Base-by-base conservation (phyloP, 768 basidiomycete genomes). In the Thelephora ganbajun region DNA sequence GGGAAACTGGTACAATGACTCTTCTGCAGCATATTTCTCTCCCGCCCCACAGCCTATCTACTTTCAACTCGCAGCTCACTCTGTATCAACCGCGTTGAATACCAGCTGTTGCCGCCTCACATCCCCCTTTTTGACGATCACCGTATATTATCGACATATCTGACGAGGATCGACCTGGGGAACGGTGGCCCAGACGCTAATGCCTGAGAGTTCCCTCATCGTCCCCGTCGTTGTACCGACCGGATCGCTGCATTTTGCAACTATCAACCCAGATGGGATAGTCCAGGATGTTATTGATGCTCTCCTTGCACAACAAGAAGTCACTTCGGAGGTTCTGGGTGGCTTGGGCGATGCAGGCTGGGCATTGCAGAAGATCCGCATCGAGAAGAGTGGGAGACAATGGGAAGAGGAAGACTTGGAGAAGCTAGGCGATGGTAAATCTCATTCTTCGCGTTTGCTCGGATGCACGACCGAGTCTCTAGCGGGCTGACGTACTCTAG, bases 331-430 rank as follows among this genome's bases (percentile, higher is more conserved):
- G 35, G 61, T 79, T 13, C 66, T 83, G 2, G 77, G 76, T 9
- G 73, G 75, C 54, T 63, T 80, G 13, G 63, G 72, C 37, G 72
- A 78, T 26, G 62, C 60, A 46, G 75, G 72, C 4, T 90, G 86
- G 85, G 80, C 75, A 18, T 60, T 90, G 50, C 85, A 85, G 60
- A 66, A 60, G 46, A 70, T 85, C 41, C 70, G 80, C 43, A 66
- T 60, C 35, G 78, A 87, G 57, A 67, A 63, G 18, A 63, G 61
- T 43, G 84, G 83, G 44, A 67, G 77, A 19, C 59, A 66, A 47
- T 86, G 87, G 84, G 79, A 80, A 53, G 80, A 86, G 53, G 69
- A 73, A 2, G 84, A 85, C 52, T 69, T 90, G 3, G 71, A 75
- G 49, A 64, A 64, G 33, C 69, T 89, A 6, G 76, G 73, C 33